These are phyloP conservation scores for Colletotrichum falcatum DNA, from an alignment of 2,329 filamentous ascomycete genomes.

Conservation along the genomic window DNA sequence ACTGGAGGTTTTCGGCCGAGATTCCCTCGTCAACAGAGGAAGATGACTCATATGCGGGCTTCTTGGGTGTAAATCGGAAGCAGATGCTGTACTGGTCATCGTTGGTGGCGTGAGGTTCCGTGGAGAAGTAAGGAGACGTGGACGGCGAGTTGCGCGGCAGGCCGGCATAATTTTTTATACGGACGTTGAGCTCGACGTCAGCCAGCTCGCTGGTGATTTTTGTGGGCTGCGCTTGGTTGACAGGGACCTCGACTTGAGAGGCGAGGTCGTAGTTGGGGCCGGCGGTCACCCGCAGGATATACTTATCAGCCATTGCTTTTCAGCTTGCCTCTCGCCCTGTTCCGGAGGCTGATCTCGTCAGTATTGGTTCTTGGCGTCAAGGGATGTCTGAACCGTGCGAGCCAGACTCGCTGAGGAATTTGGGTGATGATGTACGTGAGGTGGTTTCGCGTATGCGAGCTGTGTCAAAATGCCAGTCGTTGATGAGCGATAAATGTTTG, in stretches of 20 bases:
- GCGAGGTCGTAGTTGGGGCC: conserved; percentile 79
- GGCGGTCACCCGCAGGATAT: conserved; percentile 84
- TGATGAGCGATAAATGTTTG: not conserved
- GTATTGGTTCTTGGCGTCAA: not conserved
- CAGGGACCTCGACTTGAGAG: conserved; percentile 79
- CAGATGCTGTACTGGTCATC: conserved; percentile 87
- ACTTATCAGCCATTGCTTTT: conserved; percentile 72
- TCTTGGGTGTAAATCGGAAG: conserved; percentile 81
- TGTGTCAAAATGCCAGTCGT: not conserved
- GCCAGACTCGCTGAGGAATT: not conserved
- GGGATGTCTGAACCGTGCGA: not conserved
- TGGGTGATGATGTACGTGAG: not conserved
- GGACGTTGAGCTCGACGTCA: conserved; percentile 77
- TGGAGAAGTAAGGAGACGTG: conserved; percentile 82
- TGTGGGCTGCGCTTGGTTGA: conserved; percentile 76
- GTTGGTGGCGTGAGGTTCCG: conserved; percentile 72
- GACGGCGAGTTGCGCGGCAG: conserved; percentile 76
- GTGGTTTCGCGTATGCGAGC: not conserved
- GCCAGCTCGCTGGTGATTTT: conserved; percentile 73
- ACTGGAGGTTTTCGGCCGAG: conserved; percentile 80
- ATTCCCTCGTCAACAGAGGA: conserved; percentile 60
- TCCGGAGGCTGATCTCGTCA: not conserved
- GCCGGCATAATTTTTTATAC: conserved; percentile 76
- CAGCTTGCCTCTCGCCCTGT: not conserved
- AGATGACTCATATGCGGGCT: conserved; percentile 40